Evolutionary conservation across 2,329 filamentous ascomycete species (phyloP), one percentile per base, ranked within the genome.

Genomic region (Myotisia sp.): DNA sequence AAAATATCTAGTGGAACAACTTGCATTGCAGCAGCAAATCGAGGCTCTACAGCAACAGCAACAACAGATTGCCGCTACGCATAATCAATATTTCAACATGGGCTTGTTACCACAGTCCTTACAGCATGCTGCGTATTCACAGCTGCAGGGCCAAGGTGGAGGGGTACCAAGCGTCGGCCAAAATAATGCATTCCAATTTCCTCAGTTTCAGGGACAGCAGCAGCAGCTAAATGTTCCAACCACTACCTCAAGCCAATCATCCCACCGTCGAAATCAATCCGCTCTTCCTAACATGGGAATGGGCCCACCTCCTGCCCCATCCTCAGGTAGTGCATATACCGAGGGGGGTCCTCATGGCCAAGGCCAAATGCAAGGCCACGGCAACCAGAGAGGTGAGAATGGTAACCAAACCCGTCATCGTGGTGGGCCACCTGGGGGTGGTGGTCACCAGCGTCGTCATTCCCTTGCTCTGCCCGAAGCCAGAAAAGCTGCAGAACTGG

Each of bases 81-180:
- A 94, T 54, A 86, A 94, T 63, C 87, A 95, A 63, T 94, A 93
- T 67, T 79, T 93, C 51, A 93, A 90, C 59, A 86, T 94, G 81
- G 38, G 38, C 9, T 29, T 80, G 47, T 79, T 82, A 34, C 79
- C 81, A 51, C 87, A 94, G 63, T 71, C 75, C 47, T 67, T 94
- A 39, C 75, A 74, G 47, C 73, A 75, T 42, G 76, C 74, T 46
- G 71, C 70, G 49, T 79, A 78, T 63, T 78, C 77, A 52, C 45
- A 48, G 12, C 65, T 86, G 59, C 85, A 87, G 63, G 72, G 74
- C 40, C 74, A 77, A 57, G 54, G 53, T 30, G 8, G 12, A 24
- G 53, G 50, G 32, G 79, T 93, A 70, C 67, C 75, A 47, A 83
- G 80, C 52, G 70, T 90, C 49, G 72, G 77, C 38, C 76, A 80